phyloP scores from a whole-genome alignment of 768 basidiomycete species.

The Lactarius sp. region DNA sequence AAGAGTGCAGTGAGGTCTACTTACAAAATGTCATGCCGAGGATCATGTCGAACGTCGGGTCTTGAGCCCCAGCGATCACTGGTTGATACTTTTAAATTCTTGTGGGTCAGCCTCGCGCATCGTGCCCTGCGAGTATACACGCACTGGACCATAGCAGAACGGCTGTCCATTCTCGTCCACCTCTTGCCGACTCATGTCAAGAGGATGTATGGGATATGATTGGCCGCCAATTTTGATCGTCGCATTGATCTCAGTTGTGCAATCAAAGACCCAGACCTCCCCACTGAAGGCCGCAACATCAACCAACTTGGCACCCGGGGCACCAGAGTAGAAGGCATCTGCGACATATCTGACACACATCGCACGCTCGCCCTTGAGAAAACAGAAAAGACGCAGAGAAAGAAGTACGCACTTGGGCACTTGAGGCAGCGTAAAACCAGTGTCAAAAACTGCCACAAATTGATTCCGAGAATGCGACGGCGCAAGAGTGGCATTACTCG shows the following conservation, averaged over 20 bases:
- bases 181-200: conserved; percentile 48
- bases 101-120: background rate
- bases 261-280: conserved; percentile 58
- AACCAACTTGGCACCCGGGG: conserved; percentile 46
- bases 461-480: conserved; percentile 59
- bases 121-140: conserved; percentile 14
- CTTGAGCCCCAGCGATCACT: conserved; percentile 47
- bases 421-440: conserved; percentile 65
- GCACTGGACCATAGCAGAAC: conserved; percentile 35
- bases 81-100: conserved; percentile 58
- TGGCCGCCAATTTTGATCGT: conserved; percentile 58
- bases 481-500: conserved; percentile 51
- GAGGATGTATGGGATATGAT: conserved; percentile 56
- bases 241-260: conserved; percentile 56
- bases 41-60: conserved; percentile 55
- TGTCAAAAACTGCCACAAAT: conserved; percentile 59
- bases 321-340: conserved; percentile 53
- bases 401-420: conserved; percentile 39
- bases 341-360: conserved; percentile 40
- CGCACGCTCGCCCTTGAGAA: background rate
- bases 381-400: background rate
- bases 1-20: conserved; percentile 26
- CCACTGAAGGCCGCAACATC: conserved; percentile 37
- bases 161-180: conserved; percentile 28
- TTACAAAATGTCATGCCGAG: conserved; percentile 69